Conservation (phyloP, 495 filamentous ascomycete genomes). For the Trichoderma gamsii region DNA sequence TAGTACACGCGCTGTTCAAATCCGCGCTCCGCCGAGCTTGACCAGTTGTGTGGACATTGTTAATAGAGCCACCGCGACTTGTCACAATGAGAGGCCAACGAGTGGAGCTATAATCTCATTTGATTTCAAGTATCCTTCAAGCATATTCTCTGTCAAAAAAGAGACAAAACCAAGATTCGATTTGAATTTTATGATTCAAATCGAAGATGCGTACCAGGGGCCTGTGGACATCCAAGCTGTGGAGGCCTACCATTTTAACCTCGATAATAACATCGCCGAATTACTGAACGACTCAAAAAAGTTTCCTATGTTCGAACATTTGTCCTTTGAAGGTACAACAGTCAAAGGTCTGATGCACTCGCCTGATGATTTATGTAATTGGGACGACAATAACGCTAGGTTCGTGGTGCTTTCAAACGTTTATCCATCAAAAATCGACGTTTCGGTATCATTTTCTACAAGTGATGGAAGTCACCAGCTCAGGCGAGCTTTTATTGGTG, state of each 20-base stretch:
- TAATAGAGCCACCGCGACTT: background rate
- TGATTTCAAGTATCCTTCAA: background rate
- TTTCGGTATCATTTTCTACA: background rate
- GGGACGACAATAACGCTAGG: background rate
- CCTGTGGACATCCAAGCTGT: background rate
- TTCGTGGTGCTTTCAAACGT: background rate
- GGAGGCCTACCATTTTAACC: background rate
- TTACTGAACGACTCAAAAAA: background rate
- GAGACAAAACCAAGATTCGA: background rate
- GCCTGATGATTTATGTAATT: background rate
- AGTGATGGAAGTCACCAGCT: background rate
- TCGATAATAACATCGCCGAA: background rate
- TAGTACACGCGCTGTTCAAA: background rate
- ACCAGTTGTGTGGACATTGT: background rate
- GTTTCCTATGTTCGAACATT: background rate
- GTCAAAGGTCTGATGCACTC: background rate
- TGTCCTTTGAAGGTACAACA: background rate
- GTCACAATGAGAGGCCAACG: background rate
- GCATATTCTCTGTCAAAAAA: background rate
- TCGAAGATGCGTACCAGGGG: background rate
- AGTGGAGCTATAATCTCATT: background rate
- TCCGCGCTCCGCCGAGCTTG: background rate
- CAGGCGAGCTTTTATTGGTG: background rate
- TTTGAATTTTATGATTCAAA: background rate
- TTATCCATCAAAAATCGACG: background rate